Conservation (phyloP, 169 alveolate species). For the Babesia gibsoni region DNA sequence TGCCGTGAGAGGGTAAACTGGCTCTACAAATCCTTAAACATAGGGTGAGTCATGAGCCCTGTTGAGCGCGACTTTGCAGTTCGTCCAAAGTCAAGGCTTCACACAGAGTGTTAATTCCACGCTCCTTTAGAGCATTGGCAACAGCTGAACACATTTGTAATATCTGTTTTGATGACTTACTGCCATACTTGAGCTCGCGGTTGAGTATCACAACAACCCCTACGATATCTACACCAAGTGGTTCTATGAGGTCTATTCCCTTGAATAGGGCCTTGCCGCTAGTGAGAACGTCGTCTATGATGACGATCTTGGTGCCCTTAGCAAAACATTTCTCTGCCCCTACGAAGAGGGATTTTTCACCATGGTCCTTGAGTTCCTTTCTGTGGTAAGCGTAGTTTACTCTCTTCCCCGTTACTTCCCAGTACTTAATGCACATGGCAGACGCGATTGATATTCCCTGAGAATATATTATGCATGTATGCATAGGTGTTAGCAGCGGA, state of each 20-base stretch:
- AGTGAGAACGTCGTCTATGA: constrained; percentile 55
- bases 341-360: constrained; percentile 53
- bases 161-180: constrained; percentile 19
- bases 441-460: constrained; percentile 60
- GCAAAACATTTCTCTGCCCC: constrained; percentile 28
- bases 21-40: constrained; percentile 25
- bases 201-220: constrained; percentile 51
- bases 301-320: constrained; percentile 41
- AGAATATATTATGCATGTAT: background rate
- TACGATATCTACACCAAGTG: constrained; percentile 38
- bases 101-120: constrained; percentile 14
- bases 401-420: constrained; percentile 47
- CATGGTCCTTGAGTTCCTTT: constrained; percentile 61
- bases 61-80: background rate
- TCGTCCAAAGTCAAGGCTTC: constrained; percentile 25
- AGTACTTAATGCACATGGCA: constrained; percentile 45
- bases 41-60: background rate
- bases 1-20: constrained; percentile 62
- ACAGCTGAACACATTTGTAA: constrained; percentile 16
- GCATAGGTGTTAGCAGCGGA: no score
- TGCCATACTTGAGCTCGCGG: constrained; percentile 43
- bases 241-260: constrained; percentile 25
- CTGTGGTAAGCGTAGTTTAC: constrained; percentile 59
- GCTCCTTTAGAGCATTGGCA: constrained; percentile 1
- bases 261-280: constrained; percentile 47